Evolutionary conservation across 768 basidiomycete species (phyloP), one percentile per base, ranked within the genome.

Genomic region (Kwoniella dendrophila): DNA sequence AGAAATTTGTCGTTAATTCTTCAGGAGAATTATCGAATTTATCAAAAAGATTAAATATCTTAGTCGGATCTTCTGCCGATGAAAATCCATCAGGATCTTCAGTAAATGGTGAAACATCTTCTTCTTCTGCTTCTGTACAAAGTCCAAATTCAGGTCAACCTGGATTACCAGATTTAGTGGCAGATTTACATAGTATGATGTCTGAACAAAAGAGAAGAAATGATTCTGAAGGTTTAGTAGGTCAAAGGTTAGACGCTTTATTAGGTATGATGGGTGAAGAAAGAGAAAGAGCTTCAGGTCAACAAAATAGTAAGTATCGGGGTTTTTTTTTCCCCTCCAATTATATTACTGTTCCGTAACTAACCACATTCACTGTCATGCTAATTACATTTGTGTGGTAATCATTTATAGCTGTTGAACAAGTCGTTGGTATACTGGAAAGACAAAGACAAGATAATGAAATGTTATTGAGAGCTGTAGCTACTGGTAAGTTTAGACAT

Each of bases 1-100:
- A 92, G 68, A 81, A 85, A 2, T 91, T 92, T 74, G 89, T 91
- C 38, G 86, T 85, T 40, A 86, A 86, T 44, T 87, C 88, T n/a
- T 87, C 86, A 0, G 83, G 84, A 14, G 88, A 90, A 65, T 86
- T 90, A 24, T 84, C 87, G 69, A 79, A 81, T 34, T 81, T 90
- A 14, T 84, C 86, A 10, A 80, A 81, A 18, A 84, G 84, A 51
- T 80, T 91, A 1, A 85, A 88, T 34, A 82, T 84, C 26, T 80
- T 92, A 24, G 86, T 84, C 69, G 68, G 67, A 22, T 44, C 69
- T 4, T 62, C 47, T 1, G 51, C 33, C n/a, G 57, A 66, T 18
- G 53, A 29, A 8, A 47, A 38, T 12, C 36, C 55, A 14, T 22
- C 44, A 10, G 12, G 6, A 20, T 43, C 55, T 20, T 22, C 44